Conservation (phyloP, 768 basidiomycete species). For the Mycena olivaceomarginata region DNA sequence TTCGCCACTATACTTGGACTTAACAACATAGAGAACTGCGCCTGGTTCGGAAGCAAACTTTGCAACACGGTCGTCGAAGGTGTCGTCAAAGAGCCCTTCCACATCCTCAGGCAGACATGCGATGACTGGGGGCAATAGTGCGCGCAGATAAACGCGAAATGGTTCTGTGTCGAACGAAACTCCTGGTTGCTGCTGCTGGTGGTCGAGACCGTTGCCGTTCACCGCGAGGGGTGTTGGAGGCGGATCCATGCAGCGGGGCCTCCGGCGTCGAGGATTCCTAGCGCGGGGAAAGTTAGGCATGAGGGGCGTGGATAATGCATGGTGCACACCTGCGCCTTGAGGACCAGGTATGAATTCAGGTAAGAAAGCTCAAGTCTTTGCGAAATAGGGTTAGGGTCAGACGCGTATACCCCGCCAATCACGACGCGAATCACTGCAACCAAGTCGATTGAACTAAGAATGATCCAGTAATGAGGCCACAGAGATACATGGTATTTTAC, state of each 20-base stretch:
- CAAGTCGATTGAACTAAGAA: too few relatives aligned
- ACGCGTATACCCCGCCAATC: too few relatives aligned
- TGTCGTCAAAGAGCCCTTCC: conserved; percentile 79
- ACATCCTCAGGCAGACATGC: conserved; percentile 82
- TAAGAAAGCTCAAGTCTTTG: too few relatives aligned
- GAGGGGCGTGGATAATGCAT: conserved; percentile 35
- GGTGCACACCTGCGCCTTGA: conserved; percentile 41
- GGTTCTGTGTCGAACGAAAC: conserved; percentile 78
- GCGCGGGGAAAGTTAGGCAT: conserved; percentile 43
- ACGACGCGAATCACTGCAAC: too few relatives aligned
- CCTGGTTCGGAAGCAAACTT: conserved; percentile 87
- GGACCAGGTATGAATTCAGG: conserved; percentile 17
- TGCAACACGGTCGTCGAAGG: conserved; percentile 84
- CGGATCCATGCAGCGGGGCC: conserved; percentile 44
- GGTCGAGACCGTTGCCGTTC: conserved; percentile 42
- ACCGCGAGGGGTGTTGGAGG: conserved; percentile 32
- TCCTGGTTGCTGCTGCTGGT: conserved; percentile 56
- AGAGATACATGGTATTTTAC: too few relatives aligned
- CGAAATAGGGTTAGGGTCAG: too few relatives aligned
- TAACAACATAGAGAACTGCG: conserved; percentile 89
- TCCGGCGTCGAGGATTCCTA: conserved; percentile 39
- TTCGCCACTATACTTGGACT: conserved; percentile 64
- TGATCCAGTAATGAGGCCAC: too few relatives aligned
- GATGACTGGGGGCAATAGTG: conserved; percentile 88
- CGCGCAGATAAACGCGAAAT: conserved; percentile 82